phyloP scores from a whole-genome alignment of 2,329 filamentous ascomycete species.

The Colletotrichum higginsianum region DNA sequence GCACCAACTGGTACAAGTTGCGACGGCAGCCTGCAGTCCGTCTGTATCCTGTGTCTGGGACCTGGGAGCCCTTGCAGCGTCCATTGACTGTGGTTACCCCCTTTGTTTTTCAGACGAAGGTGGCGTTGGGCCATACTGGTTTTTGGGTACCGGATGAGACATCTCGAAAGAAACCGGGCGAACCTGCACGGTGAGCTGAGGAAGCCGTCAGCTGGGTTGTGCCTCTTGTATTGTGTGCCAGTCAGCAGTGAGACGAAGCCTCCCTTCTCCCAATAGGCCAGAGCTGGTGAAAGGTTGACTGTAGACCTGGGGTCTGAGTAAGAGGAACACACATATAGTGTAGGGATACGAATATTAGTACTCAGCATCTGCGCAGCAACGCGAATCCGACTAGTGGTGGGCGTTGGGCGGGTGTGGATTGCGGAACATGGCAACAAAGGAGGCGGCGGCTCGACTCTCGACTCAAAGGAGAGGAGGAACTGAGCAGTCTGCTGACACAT shows the following conservation, averaged over 20 bases:
- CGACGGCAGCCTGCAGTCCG: constrained; percentile 17
- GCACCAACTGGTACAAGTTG: neutral
- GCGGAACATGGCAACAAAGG: constrained; percentile 21
- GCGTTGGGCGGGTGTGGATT: constrained; percentile 11
- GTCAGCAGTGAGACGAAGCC: neutral
- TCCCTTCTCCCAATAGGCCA: neutral
- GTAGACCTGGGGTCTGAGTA: neutral
- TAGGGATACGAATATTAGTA: neutral
- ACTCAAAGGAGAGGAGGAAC: neutral
- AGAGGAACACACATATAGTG: too few species aligned
- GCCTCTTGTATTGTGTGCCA: neutral
- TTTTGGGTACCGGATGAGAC: constrained; percentile 4
- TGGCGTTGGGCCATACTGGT: neutral
- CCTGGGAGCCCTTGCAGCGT: neutral
- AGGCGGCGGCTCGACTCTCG: constrained; percentile 7
- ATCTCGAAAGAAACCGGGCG: constrained; percentile 1
- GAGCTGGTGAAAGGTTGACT: neutral
- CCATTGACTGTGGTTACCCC: constrained; percentile 2
- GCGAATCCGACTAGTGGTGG: neutral
- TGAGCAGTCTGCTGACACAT: constrained; percentile 24
- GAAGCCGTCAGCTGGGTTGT: neutral
- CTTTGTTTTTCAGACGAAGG: constrained; percentile 21
- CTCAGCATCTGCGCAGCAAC: neutral
- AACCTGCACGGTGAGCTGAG: neutral
- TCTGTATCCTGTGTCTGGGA: constrained; percentile 20